Evolutionary conservation across 2,329 filamentous ascomycete genomes (phyloP), one percentile per base, ranked within the genome.

Genomic region (Corinectria fuckeliana): DNA sequence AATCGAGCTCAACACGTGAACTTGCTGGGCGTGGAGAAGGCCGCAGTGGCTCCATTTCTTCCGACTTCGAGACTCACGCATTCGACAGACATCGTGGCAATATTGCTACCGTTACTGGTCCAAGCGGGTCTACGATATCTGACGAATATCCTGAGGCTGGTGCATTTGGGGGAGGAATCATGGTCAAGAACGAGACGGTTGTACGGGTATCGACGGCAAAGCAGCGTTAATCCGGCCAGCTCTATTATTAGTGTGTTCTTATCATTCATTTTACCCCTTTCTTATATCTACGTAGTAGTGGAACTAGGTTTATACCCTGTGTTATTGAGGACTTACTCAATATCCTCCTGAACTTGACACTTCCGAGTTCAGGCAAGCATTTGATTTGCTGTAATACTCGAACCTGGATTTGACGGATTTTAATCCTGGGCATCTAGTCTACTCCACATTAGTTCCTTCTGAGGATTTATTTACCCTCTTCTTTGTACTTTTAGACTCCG

Each of bases 121-220:
- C 62, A 11, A 47, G 47, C 2, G 36, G n/a, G n/a, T n/a, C n/a
- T n/a, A 32, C 30, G 3, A 25, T 14, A 0, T 45, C 52, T 2
- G 58, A 62, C 4, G 41, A 16, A 23, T 44, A 25, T 6, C 36
- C 9, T 9, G 5, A 39, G 3, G 9, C 14, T 25, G 6, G 13
- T 16, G 13, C 41, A 9, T 32, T 10, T n/a, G n/a, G n/a, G n/a
- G 56, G 51, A 1, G 68, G 68, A 5, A 70, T 70, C 1, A 62
- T 69, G 56, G 68, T 70, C 1, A 70, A 67, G 58, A 70, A 69
- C 16, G 66, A 70, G 26, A 70, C 66, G 0, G 58, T 30, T 10
- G 61, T 69, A 4, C 41, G 41, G 8, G 23, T 44, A 3, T 44
- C 41, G 21, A 11, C 41, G 7, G 21, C 21, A 23, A 44, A 25